Base-by-base conservation (phyloP, 305 asterid genomes). In the Petunia hybrid region DNA sequence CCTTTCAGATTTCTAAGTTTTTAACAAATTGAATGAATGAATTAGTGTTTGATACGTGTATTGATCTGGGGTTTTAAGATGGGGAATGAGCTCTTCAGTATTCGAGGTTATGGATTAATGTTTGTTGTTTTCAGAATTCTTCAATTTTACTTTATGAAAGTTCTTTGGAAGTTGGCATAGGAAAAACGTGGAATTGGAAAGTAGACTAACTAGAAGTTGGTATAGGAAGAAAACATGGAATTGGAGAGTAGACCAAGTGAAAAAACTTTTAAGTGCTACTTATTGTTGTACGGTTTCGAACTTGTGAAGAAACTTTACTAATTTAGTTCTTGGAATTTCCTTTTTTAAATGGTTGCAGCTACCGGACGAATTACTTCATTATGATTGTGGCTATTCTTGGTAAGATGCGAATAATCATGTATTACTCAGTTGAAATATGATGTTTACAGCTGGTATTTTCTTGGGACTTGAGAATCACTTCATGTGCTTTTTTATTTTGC, bases 301-400 rank as follows among this genome's bases (percentile, higher is more conserved):
- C 41, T 31, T 31, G 43, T 46, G 42, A 55, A 46, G 60, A 10
- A 31, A 31, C 31, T 51, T 12, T 13, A 51, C 78, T 73, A 51
- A 73, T 51, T 13, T 45, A 7, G 35, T 35, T 46, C 43, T 14
- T 35, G 31, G 42, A 2, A 12, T 48, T 48, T 48, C 13, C 35
- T 2, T 13, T 13, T 43, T 13, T 71, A 51, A 6, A 12, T 35
- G 41, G 45, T 77, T 68, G 91, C 97, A 95, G 99, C 88, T 95
- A 92, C 69, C 87, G 99, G 91, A 94, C 99, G 42, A 95, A 94
- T 89, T 95, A 95, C 84, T 95, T 95, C 95, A 86, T 95, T 53
- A 85, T 91, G 98, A 87, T 94, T 87, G 83, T 87, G 83, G 60
- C 90, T 87, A 91, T 91, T 91, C 97, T 95, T 64, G 99, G 99